Conservation (phyloP, 371 early-diverging fungal genomes). For the Rhizopus microsporus region DNA sequence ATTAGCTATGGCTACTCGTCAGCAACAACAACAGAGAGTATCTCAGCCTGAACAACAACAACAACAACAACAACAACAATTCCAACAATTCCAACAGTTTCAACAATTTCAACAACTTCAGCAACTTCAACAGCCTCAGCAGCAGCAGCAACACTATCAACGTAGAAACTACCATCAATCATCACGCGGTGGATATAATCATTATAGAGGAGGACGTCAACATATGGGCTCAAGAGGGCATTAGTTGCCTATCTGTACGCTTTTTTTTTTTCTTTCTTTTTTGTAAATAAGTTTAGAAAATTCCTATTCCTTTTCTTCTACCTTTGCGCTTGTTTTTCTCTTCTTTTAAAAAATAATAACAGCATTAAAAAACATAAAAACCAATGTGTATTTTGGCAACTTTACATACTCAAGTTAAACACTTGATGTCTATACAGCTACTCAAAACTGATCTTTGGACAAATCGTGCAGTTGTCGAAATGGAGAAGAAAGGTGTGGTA, state of each 20-base stretch:
- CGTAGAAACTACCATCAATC: not conserved
- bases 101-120: constrained; percentile 35
- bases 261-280: not conserved
- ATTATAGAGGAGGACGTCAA: not conserved
- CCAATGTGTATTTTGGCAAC: constrained; percentile 10
- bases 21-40: constrained; percentile 50
- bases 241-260: not conserved
- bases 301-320: not conserved
- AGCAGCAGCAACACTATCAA: constrained; percentile 29
- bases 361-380: constrained; percentile 40
- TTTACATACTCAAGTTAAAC: no score
- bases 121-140: constrained; percentile 11
- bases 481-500: no score
- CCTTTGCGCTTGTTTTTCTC: constrained; percentile 18
- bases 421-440: no score
- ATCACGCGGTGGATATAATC: not conserved
- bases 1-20: constrained; percentile 51
- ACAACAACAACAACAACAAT: constrained; percentile 45
- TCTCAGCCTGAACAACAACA: constrained; percentile 35
- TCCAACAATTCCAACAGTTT: constrained; percentile 33
- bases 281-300: constrained; percentile 2
- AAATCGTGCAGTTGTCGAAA: no score
- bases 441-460: no score
- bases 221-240: not conserved
- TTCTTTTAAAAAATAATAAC: constrained; percentile 23